A percentile compares a stretch with the other conserved stretches of the same genome.
These are phyloP conservation scores for Petunia axillaris DNA, from an alignment of 257 asterid genomes.

Conservation along the genomic window DNA sequence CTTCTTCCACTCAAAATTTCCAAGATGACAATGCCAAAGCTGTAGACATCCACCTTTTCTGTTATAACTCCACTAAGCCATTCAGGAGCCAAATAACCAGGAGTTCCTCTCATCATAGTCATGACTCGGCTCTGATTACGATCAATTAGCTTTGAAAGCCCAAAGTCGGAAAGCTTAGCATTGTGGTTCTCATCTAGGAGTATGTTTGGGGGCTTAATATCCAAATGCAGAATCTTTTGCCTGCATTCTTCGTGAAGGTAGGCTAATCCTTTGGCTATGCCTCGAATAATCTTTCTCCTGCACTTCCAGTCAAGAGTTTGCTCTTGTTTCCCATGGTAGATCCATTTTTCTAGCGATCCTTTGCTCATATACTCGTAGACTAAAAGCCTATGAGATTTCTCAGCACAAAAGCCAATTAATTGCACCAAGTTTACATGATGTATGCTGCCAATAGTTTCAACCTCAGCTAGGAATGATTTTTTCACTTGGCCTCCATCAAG, in stretches of 20 bases:
- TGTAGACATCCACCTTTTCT: slow-evolving; percentile 36
- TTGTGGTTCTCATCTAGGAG: slow-evolving; percentile 30
- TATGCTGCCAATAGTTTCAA: slow-evolving; percentile 33
- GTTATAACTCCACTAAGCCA: slow-evolving; percentile 33
- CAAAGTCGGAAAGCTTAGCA: slow-evolving; percentile 39
- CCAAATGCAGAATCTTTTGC: slow-evolving; percentile 8
- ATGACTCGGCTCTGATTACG: slow-evolving; percentile 29
- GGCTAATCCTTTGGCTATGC: slow-evolving; percentile 34
- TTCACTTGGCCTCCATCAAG: slow-evolving; percentile 25
- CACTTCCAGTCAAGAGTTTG: slow-evolving; percentile 20
- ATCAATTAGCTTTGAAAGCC: slow-evolving; percentile 32
- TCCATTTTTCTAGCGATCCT: slow-evolving; percentile 42
- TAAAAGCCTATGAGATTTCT: slow-evolving; percentile 30
- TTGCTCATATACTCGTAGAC: slow-evolving; percentile 35
- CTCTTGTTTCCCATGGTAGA: slow-evolving; percentile 11
- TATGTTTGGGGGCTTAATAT: slow-evolving; percentile 42
- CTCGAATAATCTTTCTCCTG: slow-evolving; percentile 26
- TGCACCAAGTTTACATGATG: slow-evolving; percentile 38
- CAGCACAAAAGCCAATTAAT: slow-evolving; percentile 36
- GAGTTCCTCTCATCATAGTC: slow-evolving; percentile 36
- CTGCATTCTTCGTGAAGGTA: slow-evolving; percentile 44
- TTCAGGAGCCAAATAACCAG: slow-evolving; percentile 37
- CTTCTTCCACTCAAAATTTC: slow-evolving; percentile 33
- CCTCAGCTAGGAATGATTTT: slow-evolving; percentile 36
- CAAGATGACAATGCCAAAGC: slow-evolving; percentile 35